Evolutionary conservation across 305 asterid genomes (phyloP), one percentile per base, ranked within the genome.

Genomic region (Fraxinus baroniana): DNA sequence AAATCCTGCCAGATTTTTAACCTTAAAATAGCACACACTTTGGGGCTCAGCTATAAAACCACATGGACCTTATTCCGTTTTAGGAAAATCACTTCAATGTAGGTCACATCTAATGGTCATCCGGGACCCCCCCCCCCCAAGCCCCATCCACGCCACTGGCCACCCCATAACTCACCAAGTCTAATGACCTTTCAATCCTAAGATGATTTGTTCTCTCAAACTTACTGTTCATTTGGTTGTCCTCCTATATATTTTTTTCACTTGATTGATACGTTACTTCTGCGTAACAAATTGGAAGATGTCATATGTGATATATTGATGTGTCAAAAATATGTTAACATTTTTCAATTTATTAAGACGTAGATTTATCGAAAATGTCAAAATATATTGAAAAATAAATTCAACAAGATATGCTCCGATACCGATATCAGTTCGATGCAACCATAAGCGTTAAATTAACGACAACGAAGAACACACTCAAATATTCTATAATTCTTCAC

Each of bases 11-110:
- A 79, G 89, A 87, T 74, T 36, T 84, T 52, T 88, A 83, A 85
- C 92, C 94, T 86, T 85, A 89, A 89, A 88, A 3, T 72, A 79
- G 62, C 84, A 80, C 74, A 86, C 94, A 90, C 85, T 82, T 82
- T 90, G 87, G 52, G 81, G 80, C 74, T 87, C 89, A 89, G 80
- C 78, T 20, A 73, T 78, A 62, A 73, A 78, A 88, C 79, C 91
- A 85, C 85, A 88, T 87, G 91, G 88, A 82, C 74, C 76, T 37
- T 55, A 39, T 84, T 64, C 91, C 73, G 83, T 70, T 35, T 83
- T 7, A 6, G 90, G 94, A 88, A 89, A 87, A 7, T 85, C 75
- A 83, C 82, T 87, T 90, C 86, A 84, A 82, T 78, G 78, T 64
- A 74, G 68, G 87, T 85, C 89, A 86, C 90, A 81, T 84, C 92